These are phyloP conservation scores for Mycena indigotica DNA, from an alignment of 768 basidiomycete genomes.

Conservation along the genomic window DNA sequence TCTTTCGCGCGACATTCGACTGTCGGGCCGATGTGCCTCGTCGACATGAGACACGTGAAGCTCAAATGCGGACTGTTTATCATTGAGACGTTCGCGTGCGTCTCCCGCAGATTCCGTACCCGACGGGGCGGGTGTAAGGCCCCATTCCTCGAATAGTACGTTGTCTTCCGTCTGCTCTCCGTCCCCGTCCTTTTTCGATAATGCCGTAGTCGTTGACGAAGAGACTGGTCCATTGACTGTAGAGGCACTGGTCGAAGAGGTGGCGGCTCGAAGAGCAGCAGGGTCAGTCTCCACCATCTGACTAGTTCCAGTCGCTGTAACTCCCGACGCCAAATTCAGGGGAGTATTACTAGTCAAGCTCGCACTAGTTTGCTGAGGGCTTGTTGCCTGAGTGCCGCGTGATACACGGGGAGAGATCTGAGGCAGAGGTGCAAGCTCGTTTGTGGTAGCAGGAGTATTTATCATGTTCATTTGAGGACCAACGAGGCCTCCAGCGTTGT, in stretches of 20 bases:
- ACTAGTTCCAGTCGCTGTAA: no score
- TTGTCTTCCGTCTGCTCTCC: neutral
- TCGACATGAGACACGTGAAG: neutral
- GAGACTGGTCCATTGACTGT: neutral
- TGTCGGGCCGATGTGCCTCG: neutral
- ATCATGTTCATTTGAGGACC: no score
- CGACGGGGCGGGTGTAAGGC: neutral
- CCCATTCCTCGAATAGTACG: neutral
- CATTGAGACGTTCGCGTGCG: slow-evolving; percentile 1
- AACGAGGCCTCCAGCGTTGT: no score
- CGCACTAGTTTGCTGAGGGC: no score
- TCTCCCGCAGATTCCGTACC: neutral
- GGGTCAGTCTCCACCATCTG: neutral
- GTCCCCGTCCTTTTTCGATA: neutral
- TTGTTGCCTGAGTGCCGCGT: no score
- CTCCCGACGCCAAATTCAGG: no score
- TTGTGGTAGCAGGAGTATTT: no score
- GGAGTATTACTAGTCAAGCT: no score
- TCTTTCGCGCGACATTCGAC: neutral
- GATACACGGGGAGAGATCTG: no score
- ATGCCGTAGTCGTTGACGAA: no score
- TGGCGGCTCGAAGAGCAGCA: neutral
- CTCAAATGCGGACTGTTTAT: neutral
- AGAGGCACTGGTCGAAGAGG: neutral
- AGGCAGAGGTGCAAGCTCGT: no score